Percentiles rank a stretch among this genome's conserved stretches.
Conservation (phyloP, 768 basidiomycete species). For the Hemileccinum rubropunctum region DNA sequence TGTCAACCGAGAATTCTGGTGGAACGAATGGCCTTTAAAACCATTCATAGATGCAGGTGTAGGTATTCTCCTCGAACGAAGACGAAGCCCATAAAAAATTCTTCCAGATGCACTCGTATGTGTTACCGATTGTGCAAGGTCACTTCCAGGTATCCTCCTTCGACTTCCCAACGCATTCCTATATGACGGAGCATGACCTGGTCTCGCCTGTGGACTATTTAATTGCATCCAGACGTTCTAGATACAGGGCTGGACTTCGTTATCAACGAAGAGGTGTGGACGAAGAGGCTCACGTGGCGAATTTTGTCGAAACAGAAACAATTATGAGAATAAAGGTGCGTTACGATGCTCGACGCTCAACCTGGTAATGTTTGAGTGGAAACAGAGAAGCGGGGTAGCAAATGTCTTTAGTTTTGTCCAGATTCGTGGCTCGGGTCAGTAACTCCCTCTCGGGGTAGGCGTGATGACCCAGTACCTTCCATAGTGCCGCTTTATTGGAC, state of each 20-base stretch:
- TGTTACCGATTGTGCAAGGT: conserved; percentile 92
- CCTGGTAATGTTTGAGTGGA: background rate
- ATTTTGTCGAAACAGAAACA: conserved; percentile 95
- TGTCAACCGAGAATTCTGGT: conserved; percentile 91
- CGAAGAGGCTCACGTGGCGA: conserved; percentile 89
- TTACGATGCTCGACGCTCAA: background rate
- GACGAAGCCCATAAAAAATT: background rate
- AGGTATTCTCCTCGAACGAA: conserved; percentile 23
- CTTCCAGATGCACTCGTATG: conserved; percentile 71
- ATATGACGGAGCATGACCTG: conserved; percentile 35
- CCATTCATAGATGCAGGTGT: conserved; percentile 89
- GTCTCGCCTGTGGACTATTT: conserved; percentile 64
- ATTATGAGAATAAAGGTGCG: conserved; percentile 78
- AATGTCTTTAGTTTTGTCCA: conserved; percentile 91
- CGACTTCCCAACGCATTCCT: conserved; percentile 45
- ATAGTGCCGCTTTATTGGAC: conserved; percentile 92
- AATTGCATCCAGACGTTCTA: conserved; percentile 81
- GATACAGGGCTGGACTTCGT: conserved; percentile 86
- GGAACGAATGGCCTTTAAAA: conserved; percentile 88
- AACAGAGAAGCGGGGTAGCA: conserved; percentile 65
- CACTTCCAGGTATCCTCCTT: conserved; percentile 79
- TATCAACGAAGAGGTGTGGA: conserved; percentile 96
- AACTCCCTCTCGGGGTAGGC: background rate
- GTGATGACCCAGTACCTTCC: conserved; percentile 6
- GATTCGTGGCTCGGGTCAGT: conserved; percentile 81